Percentiles rank a stretch among this genome's conserved stretches.
phyloP scores from a whole-genome alignment of 1,284 basidiomycete genomes.

The Trichosporon faecale region DNA sequence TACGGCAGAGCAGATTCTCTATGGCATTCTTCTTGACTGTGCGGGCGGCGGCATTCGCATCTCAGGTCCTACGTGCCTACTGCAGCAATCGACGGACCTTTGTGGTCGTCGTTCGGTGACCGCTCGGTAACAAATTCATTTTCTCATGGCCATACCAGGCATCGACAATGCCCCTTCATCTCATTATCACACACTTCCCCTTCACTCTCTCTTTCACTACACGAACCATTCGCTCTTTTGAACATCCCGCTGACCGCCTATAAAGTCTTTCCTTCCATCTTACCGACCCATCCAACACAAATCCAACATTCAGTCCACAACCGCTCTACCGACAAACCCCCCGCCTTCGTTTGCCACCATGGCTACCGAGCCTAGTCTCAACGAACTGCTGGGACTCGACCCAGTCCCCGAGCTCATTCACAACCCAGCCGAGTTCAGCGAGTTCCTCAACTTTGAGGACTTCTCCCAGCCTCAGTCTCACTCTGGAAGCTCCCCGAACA shows the following conservation, averaged over 20 bases:
- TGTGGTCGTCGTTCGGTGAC: slow-evolving; percentile 5
- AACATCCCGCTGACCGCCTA: neutral
- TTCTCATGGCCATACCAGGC: neutral
- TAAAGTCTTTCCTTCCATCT: neutral
- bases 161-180: neutral
- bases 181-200: neutral
- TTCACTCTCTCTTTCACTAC: neutral
- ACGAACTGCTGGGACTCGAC: slow-evolving; percentile 27
- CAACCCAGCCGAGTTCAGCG: slow-evolving; percentile 41
- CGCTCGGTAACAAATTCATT: slow-evolving; percentile 7
- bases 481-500: slow-evolving; percentile 29
- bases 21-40: neutral
- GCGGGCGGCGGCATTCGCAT: neutral
- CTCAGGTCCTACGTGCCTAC: neutral
- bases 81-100: neutral
- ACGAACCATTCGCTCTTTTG: neutral
- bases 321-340: neutral
- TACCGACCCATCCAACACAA: neutral
- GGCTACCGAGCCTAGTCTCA: slow-evolving; percentile 17
- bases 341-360: slow-evolving; percentile 8
- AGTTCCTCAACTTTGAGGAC: slow-evolving; percentile 47
- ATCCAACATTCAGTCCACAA: neutral
- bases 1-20: neutral
- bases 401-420: slow-evolving; percentile 39
- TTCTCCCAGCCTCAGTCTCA: slow-evolving; percentile 34